phyloP scores from a whole-genome alignment of 768 basidiomycete genomes.

The Daedalea quercina region DNA sequence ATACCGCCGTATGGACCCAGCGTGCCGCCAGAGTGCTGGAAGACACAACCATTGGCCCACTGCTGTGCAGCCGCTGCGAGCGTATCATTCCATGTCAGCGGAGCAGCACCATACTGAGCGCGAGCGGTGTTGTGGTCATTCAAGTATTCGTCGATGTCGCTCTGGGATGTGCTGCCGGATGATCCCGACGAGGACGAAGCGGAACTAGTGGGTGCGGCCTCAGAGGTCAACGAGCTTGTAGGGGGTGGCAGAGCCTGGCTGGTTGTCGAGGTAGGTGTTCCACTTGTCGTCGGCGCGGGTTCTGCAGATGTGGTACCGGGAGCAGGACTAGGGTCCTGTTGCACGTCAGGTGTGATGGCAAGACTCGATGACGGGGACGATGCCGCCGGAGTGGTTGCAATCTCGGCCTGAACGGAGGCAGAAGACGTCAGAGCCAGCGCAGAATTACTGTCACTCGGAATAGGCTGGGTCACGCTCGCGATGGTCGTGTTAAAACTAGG shows the following conservation, averaged over 20 bases:
- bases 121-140: conserved; percentile 57
- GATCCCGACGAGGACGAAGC: conserved; percentile 6
- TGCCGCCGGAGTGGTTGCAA: conserved; percentile 1
- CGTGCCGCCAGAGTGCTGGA: conserved; percentile 61
- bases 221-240: conserved; percentile 4
- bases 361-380: conserved; percentile 7
- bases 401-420: conserved; percentile 1
- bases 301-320: neutral
- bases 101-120: conserved; percentile 52
- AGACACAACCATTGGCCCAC: conserved; percentile 65
- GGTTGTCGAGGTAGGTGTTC: conserved; percentile 7
- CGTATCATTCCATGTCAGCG: conserved; percentile 57
- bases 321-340: neutral
- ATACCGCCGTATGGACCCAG: conserved; percentile 61
- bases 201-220: conserved; percentile 4
- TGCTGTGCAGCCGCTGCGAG: conserved; percentile 58
- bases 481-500: neutral
- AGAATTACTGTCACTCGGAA: neutral
- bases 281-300: neutral
- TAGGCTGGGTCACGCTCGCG: neutral
- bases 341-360: neutral
- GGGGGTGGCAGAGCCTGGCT: neutral
- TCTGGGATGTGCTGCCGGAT: conserved; percentile 24
- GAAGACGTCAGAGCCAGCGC: neutral
- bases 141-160: conserved; percentile 50